A percentile compares a stretch with the other conserved stretches of the same genome.
phyloP scores from a whole-genome alignment of 106 monocot species.

The Cymbidium sinense region DNA sequence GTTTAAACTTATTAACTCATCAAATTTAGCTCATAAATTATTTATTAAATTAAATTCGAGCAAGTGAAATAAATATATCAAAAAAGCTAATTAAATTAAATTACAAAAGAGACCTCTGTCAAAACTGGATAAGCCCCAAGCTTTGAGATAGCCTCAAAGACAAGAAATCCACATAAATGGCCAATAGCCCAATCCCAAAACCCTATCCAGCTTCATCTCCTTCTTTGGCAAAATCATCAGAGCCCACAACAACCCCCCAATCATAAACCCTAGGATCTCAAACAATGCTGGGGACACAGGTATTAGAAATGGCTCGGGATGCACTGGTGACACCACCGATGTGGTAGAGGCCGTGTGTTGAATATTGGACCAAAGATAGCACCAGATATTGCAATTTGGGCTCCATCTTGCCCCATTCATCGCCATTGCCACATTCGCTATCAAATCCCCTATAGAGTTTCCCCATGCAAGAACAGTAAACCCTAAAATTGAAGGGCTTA shows the following conservation, averaged over 20 bases:
- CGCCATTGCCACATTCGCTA: slow-evolving; percentile 47
- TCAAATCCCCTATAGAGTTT: slow-evolving; percentile 48
- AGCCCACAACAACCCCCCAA: slow-evolving; percentile 37
- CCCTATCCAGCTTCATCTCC: slow-evolving; percentile 43
- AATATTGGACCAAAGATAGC: slow-evolving; percentile 49
- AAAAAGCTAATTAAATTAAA: background rate
- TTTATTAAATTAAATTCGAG: too few relatives aligned
- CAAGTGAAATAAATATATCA: too few relatives aligned
- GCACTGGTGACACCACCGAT: slow-evolving; percentile 17
- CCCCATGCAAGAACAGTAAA: slow-evolving; percentile 60
- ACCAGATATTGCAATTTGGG: slow-evolving; percentile 54
- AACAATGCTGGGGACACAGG: slow-evolving; percentile 19
- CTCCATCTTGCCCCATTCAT: slow-evolving; percentile 30
- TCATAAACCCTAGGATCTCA: slow-evolving; percentile 35
- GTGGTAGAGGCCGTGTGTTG: slow-evolving; percentile 37
- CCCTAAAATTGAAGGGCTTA: slow-evolving; percentile 43
- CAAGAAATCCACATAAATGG: slow-evolving; percentile 44
- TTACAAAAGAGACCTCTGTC: slow-evolving; percentile 2
- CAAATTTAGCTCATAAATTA: too few relatives aligned
- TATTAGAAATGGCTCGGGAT: slow-evolving; percentile 30
- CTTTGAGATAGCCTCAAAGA: slow-evolving; percentile 24
- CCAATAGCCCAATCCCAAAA: slow-evolving; percentile 34
- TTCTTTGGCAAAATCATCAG: slow-evolving; percentile 36
- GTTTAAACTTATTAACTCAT: too few relatives aligned
- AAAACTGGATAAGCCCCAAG: slow-evolving; percentile 10